Evolutionary conservation across 306 rosid species (phyloP).

Genomic region (Rosa persica): DNA sequence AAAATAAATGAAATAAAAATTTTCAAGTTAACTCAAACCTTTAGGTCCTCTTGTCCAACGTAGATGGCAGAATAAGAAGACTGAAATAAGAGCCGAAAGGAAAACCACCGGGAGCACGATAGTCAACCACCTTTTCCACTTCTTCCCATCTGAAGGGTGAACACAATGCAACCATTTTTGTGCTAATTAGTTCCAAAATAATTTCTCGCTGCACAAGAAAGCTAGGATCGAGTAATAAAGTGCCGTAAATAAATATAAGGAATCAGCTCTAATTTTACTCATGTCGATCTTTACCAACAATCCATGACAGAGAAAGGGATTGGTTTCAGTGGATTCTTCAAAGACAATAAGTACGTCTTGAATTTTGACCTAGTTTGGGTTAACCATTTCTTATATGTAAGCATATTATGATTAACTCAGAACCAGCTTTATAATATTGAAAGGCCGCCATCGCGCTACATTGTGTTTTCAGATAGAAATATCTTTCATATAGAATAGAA

Average conservation of each 20-base stretch:
- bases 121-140: conserved; percentile 13
- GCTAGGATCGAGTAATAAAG: neutral
- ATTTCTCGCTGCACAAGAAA: neutral
- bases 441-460: neutral
- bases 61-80: neutral
- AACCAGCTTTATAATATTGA: neutral
- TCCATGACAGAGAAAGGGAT: neutral
- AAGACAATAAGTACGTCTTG: neutral
- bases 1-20: too few relatives aligned
- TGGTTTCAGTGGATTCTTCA: neutral
- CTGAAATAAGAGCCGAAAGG: neutral
- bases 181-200: neutral
- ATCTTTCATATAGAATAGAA: neutral
- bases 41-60: neutral
- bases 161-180: neutral
- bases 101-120: neutral
- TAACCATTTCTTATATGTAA: neutral
- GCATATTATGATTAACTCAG: neutral
- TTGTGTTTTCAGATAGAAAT: neutral
- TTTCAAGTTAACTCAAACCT: conserved; percentile 1
- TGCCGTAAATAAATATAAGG: neutral
- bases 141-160: conserved; percentile 6
- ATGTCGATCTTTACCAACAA: neutral
- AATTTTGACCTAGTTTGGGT: neutral
- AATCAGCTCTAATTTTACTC: neutral